phyloP scores from a whole-genome alignment of 257 asterid species.

The Solanum clarkiae region DNA sequence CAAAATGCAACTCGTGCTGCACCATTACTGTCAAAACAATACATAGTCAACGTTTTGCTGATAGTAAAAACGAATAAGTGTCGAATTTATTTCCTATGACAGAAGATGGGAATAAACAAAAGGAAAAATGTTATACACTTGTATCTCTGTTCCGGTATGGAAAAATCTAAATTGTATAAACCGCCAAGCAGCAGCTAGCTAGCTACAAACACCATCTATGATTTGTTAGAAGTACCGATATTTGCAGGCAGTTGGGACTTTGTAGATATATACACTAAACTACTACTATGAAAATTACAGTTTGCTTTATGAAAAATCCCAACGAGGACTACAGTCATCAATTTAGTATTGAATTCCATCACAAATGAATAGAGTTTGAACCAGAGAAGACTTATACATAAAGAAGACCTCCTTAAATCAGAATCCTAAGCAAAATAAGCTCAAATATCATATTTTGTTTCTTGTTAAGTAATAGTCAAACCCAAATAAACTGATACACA shows the following conservation, averaged over 20 bases:
- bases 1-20: slow-evolving; percentile 32
- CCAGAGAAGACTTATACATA: background rate
- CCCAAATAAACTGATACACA: background rate
- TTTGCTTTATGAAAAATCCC: background rate
- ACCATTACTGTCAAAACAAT: slow-evolving; percentile 30
- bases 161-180: background rate
- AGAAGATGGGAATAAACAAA: background rate
- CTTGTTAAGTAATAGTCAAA: background rate
- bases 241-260: background rate
- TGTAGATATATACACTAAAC: background rate
- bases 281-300: background rate
- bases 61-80: background rate
- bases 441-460: background rate
- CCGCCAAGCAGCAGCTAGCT: background rate
- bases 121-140: background rate
- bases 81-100: background rate
- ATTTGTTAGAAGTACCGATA: background rate
- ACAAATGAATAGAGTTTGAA: background rate
- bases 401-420: background rate
- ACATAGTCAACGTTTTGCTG: background rate
- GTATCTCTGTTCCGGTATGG: background rate
- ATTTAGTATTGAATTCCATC: background rate
- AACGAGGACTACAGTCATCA: background rate
- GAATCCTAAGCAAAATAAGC: background rate
- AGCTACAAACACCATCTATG: background rate